phyloP scores from a whole-genome alignment of 208 protist genomes.

The Trypanosoma conorhini region DNA sequence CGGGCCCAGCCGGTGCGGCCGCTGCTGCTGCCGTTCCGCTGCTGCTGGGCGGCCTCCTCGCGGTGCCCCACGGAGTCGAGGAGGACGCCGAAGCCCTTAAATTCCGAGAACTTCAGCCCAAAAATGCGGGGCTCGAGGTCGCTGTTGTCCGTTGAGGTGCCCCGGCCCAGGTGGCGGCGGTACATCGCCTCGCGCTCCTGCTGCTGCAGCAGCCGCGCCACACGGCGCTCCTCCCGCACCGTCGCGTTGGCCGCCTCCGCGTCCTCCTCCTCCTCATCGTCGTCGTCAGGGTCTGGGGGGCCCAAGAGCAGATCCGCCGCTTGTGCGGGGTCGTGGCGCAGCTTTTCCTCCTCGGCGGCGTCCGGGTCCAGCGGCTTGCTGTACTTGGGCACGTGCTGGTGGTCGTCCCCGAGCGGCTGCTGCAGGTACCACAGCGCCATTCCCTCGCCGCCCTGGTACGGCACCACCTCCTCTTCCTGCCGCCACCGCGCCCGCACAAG shows the following conservation, averaged over 20 bases:
- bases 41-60: slow-evolving; percentile 30
- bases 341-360: slow-evolving; percentile 42
- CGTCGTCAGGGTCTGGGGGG: slow-evolving; percentile 39
- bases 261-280: slow-evolving; percentile 49
- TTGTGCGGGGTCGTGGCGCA: slow-evolving; percentile 57
- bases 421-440: slow-evolving; percentile 85
- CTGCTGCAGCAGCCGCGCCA: slow-evolving; percentile 33
- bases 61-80: slow-evolving; percentile 72
- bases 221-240: slow-evolving; percentile 21
- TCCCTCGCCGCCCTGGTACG: slow-evolving; percentile 80
- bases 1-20: slow-evolving; percentile 27
- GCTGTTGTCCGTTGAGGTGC: slow-evolving; percentile 59
- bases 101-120: slow-evolving; percentile 79
- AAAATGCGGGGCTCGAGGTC: slow-evolving; percentile 63
- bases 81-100: slow-evolving; percentile 71
- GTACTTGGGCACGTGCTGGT: slow-evolving; percentile 83
- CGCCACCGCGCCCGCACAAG: slow-evolving; percentile 14
- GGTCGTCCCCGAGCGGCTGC: slow-evolving; percentile 77
- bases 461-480: slow-evolving; percentile 3
- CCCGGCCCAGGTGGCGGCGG: slow-evolving; percentile 62
- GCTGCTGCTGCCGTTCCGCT: slow-evolving; percentile 20
- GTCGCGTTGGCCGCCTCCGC: slow-evolving; percentile 44
- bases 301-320: slow-evolving; percentile 71
- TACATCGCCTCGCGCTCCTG: slow-evolving; percentile 66
- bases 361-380: slow-evolving; percentile 62